Percentiles rank a stretch among this genome's conserved stretches.
Conservation (phyloP, 345 rosid species). For the Laguncularia racemosa region DNA sequence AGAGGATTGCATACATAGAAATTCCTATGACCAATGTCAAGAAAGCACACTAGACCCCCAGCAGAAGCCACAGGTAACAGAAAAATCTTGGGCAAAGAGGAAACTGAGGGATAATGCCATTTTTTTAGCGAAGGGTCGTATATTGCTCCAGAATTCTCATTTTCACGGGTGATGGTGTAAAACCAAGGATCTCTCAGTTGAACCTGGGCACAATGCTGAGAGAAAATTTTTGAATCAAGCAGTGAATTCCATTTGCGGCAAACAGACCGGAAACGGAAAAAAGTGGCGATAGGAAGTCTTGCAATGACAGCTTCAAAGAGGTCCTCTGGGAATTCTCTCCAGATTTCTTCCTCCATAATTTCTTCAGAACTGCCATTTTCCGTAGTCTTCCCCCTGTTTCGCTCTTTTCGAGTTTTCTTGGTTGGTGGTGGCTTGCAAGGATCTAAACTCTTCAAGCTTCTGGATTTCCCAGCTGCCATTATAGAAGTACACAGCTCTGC, state of each 20-base stretch:
- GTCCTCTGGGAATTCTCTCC: conserved; percentile 95
- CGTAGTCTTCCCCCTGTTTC: conserved; percentile 43
- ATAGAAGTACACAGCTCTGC: conserved; percentile 61
- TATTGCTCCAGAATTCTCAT: conserved; percentile 80
- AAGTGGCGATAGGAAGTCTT: conserved; percentile 72
- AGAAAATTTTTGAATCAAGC: conserved; percentile 67
- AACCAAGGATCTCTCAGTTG: conserved; percentile 74
- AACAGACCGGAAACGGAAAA: conserved; percentile 87
- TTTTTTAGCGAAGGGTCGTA: conserved; percentile 75
- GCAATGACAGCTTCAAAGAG: conserved; percentile 88
- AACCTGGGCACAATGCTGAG: conserved; percentile 53
- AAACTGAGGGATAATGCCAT: conserved; percentile 78
- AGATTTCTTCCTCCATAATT: conserved; percentile 69
- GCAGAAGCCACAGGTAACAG: conserved; percentile 89
- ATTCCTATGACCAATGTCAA: conserved; percentile 81
- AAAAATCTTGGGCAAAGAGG: conserved; percentile 65
- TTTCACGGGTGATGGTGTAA: conserved; percentile 81
- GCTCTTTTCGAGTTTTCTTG: conserved; percentile 71
- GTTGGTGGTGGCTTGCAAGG: conserved; percentile 60
- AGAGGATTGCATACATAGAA: conserved; percentile 93
- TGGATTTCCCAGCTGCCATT: conserved; percentile 78
- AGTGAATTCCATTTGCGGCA: conserved; percentile 82
- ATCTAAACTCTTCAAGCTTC: conserved; percentile 55
- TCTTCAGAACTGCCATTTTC: conserved; percentile 30
- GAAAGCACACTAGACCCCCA: conserved; percentile 94